Conservation (phyloP, 2,329 filamentous ascomycete genomes). For the Fusarium tuaranense region DNA sequence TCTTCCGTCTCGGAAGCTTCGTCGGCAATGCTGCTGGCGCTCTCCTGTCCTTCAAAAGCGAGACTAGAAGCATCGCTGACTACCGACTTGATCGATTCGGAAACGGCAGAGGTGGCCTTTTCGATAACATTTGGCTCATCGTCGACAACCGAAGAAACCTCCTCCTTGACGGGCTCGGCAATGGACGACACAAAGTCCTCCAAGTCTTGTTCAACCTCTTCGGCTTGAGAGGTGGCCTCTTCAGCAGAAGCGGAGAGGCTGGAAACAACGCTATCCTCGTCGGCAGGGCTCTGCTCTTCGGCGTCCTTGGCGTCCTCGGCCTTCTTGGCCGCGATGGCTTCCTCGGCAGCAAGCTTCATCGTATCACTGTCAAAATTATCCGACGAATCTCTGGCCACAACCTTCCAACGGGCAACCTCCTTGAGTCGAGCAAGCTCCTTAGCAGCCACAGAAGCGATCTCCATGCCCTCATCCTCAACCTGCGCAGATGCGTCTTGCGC, state of each 20-base stretch:
- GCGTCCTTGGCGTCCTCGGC: slow-evolving; percentile 22
- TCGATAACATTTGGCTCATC: slow-evolving; percentile 25
- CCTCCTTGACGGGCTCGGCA: slow-evolving; percentile 28
- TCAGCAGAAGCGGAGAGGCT: slow-evolving; percentile 24
- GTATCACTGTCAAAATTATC: slow-evolving; percentile 82
- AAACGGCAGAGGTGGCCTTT: slow-evolving; percentile 25
- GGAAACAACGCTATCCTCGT: slow-evolving; percentile 41
- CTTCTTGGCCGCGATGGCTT: slow-evolving; percentile 39
- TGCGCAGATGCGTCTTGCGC: slow-evolving; percentile 76
- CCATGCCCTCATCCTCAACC: slow-evolving; percentile 84
- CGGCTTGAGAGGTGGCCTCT: slow-evolving; percentile 23
- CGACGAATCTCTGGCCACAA: slow-evolving; percentile 77
- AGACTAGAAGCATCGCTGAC: slow-evolving; percentile 33
- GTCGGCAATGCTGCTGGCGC: slow-evolving; percentile 22
- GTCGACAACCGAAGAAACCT: slow-evolving; percentile 21
- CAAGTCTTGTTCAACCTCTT: slow-evolving; percentile 30
- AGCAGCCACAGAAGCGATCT: slow-evolving; percentile 80
- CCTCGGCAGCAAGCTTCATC: slow-evolving; percentile 68
- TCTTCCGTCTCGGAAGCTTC: slow-evolving; percentile 33
- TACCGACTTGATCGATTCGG: slow-evolving; percentile 19
- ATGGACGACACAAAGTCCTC: slow-evolving; percentile 38
- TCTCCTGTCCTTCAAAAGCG: slow-evolving; percentile 23
- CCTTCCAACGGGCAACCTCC: slow-evolving; percentile 87
- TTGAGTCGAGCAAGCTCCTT: slow-evolving; percentile 84
- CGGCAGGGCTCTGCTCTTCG: slow-evolving; percentile 45